These are phyloP conservation scores for Stagonosporopsis rhizophila DNA, from an alignment of 2,329 filamentous ascomycete genomes.

Conservation along the genomic window DNA sequence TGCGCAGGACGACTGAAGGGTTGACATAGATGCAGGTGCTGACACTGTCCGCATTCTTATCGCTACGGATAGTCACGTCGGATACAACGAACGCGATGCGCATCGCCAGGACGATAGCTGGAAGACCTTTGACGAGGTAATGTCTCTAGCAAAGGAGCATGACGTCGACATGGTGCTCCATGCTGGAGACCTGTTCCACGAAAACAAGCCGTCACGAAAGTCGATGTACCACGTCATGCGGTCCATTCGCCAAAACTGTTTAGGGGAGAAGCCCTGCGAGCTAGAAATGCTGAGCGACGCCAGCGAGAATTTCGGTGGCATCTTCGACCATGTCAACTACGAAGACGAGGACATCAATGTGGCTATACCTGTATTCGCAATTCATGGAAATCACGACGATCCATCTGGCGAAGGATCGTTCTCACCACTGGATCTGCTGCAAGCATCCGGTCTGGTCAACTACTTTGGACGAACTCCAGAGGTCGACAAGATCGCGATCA, in stretches of 20 bases:
- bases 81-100: constrained; percentile 90
- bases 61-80: constrained; percentile 97
- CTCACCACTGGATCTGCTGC: constrained; percentile 88
- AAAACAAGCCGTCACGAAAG: constrained; percentile 96
- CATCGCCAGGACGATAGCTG: constrained; percentile 97
- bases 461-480: constrained; percentile 94
- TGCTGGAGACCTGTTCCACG: constrained; percentile 94
- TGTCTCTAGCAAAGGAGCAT: constrained; percentile 82
- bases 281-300: constrained; percentile 94
- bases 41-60: constrained; percentile 95
- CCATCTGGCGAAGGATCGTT: constrained; percentile 94
- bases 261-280: constrained; percentile 94
- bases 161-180: constrained; percentile 99
- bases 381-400: constrained; percentile 98
- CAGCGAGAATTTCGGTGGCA: constrained; percentile 84
- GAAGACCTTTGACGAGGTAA: constrained; percentile 93
- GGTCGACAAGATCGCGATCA: constrained; percentile 90
- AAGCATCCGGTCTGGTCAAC: constrained; percentile 90
- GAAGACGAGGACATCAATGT: constrained; percentile 97
- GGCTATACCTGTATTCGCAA: constrained; percentile 95
- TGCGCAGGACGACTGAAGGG: neutral
- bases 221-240: constrained; percentile 98
- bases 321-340: constrained; percentile 96
- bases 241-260: constrained; percentile 88
- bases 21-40: constrained; percentile 54